Percentiles rank a stretch among this genome's conserved stretches.
Evolutionary conservation across 129 eudicot species (phyloP).

Genomic region (Heracleum sosnowskyi): DNA sequence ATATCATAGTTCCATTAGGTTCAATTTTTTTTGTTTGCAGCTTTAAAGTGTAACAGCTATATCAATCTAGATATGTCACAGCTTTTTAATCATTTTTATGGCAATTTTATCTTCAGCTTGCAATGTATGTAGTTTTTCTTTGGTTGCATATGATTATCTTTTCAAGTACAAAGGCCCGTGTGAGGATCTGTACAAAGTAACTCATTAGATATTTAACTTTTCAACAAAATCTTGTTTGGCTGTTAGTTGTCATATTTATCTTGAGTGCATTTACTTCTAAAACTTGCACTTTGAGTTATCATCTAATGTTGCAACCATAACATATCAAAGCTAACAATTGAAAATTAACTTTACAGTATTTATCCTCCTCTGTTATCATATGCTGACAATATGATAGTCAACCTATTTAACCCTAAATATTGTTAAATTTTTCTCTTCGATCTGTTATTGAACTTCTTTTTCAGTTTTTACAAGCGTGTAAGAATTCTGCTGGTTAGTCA

Average conservation of each 20-base stretch:
- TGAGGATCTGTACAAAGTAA: not conserved
- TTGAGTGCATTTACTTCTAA: not conserved
- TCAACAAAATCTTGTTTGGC: not conserved
- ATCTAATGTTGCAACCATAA: not conserved
- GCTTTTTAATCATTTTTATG: not conserved
- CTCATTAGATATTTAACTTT: not conserved
- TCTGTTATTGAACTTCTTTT: not conserved
- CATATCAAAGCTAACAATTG: not conserved
- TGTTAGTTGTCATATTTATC: not conserved
- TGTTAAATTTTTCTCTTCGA: not conserved
- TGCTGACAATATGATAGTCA: not conserved
- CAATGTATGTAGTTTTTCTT: not conserved
- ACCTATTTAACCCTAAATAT: not conserved
- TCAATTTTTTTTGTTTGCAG: not conserved
- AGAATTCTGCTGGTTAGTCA: not conserved
- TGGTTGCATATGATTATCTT: not conserved
- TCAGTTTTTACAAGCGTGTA: not conserved
- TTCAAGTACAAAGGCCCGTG: not conserved
- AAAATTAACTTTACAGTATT: not conserved
- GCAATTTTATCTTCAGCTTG: not conserved
- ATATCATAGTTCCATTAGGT: too few species aligned
- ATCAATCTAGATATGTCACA: not conserved
- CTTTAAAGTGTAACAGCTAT: not conserved
- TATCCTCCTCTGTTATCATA: not conserved
- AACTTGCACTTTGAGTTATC: not conserved